Percentiles rank a stretch among this genome's conserved stretches.
Evolutionary conservation across 2,329 filamentous ascomycete genomes (phyloP).

Genomic region (Neodidymelliopsis sp.): DNA sequence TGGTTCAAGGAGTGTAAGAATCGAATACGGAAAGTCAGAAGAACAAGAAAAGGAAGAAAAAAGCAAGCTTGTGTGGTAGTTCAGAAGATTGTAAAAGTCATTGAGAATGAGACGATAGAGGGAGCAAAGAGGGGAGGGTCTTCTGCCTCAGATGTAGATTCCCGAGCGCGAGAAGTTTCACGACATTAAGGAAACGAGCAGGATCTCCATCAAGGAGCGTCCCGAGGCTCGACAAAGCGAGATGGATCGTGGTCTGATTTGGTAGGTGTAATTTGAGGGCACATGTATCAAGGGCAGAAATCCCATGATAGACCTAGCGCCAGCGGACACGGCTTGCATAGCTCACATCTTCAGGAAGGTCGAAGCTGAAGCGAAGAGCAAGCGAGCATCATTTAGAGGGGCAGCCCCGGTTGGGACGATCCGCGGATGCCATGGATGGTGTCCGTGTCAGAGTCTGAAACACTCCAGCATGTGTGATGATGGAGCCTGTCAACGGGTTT

Average conservation of each 20-base stretch:
- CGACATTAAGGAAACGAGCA: slow-evolving; percentile 31
- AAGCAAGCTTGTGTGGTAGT: slow-evolving; percentile 9
- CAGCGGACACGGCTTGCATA: slow-evolving; percentile 13
- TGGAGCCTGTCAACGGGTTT: slow-evolving; percentile 12
- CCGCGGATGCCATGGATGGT: slow-evolving; percentile 5
- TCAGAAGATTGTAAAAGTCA: slow-evolving; percentile 23
- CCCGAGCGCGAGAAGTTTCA: slow-evolving; percentile 35
- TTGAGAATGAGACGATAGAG: slow-evolving; percentile 22
- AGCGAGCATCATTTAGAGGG: slow-evolving; percentile 15
- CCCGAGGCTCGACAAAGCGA: slow-evolving; percentile 7
- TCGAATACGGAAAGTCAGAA: slow-evolving; percentile 19
- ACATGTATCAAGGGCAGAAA: slow-evolving; percentile 11
- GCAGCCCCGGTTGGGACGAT: slow-evolving; percentile 13
- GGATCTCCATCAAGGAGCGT: slow-evolving; percentile 41
- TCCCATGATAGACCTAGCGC: slow-evolving; percentile 16
- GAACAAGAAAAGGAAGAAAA: slow-evolving; percentile 30
- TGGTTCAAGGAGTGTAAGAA: slow-evolving; percentile 19
- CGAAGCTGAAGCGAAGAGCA: slow-evolving; percentile 18
- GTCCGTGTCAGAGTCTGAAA: slow-evolving; percentile 20
- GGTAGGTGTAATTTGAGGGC: slow-evolving; percentile 19
- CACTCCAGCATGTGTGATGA: slow-evolving; percentile 13
- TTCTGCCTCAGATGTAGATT: slow-evolving; percentile 25
- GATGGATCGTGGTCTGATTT: slow-evolving; percentile 12
- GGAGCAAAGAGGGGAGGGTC: slow-evolving; percentile 10
- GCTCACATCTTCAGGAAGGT: slow-evolving; percentile 15